Evolutionary conservation across 345 rosid genomes (phyloP).

Genomic region (Cardiospermum halicacabum): DNA sequence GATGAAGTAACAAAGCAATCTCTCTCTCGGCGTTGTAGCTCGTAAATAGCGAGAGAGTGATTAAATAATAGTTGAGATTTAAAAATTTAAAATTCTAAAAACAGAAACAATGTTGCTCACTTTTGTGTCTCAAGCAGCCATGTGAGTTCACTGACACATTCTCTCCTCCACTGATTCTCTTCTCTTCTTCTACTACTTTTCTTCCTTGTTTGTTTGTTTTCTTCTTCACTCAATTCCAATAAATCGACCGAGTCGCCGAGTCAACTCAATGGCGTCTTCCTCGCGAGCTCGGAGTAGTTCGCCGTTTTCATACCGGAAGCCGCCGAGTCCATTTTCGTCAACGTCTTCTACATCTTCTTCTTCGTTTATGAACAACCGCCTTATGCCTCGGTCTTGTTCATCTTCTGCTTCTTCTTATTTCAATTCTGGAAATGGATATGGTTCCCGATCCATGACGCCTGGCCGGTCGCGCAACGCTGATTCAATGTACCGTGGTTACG

Average conservation of each 20-base stretch:
- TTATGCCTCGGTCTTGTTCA: conserved; percentile 75
- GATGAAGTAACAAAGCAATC: conserved; percentile 64
- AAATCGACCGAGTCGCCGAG: conserved; percentile 34
- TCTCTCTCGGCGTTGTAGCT: conserved; percentile 8
- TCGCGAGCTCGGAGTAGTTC: conserved; percentile 87
- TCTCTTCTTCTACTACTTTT: conserved; percentile 14
- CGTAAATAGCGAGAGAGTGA: conserved; percentile 8
- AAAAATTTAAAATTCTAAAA: not conserved
- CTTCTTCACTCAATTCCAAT: conserved; percentile 13
- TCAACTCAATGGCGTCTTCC: conserved; percentile 65
- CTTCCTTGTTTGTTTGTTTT: conserved; percentile 2
- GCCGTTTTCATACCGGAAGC: conserved; percentile 71
- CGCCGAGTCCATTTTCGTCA: conserved; percentile 75
- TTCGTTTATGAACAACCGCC: conserved; percentile 46
- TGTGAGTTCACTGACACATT: conserved; percentile 84
- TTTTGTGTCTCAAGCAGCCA: conserved; percentile 58
- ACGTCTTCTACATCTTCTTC: conserved; percentile 76
- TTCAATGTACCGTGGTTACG: conserved; percentile 40
- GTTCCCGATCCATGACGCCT: conserved; percentile 82
- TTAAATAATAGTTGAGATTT: not conserved
- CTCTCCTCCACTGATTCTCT: conserved; percentile 21
- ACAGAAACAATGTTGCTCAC: conserved; percentile 33
- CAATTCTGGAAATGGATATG: conserved; percentile 40
- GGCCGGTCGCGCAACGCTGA: conserved; percentile 60
- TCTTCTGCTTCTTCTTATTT: conserved; percentile 59